Base-by-base conservation (phyloP, 768 basidiomycete genomes). In the Pleurotus tuber-regium region DNA sequence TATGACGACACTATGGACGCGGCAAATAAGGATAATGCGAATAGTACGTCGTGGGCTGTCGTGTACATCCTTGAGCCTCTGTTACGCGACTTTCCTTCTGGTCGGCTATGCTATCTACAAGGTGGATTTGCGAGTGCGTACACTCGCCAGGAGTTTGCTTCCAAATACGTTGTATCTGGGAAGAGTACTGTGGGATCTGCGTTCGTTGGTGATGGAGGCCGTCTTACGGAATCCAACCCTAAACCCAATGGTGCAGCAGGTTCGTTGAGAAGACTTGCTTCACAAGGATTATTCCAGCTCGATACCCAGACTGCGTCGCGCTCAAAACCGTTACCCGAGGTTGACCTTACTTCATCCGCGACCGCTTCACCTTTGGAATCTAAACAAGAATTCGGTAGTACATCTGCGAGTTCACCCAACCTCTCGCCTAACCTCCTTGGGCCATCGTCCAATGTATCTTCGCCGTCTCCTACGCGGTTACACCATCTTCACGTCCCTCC, bases 1-100 rank as follows among this genome's bases (percentile, higher is more conserved):
- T 89, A 88, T 61, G 86, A 86, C 58, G 86, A 90, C 52, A 84
- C 84, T 53, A 91, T 91, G 75, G 84, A 87, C 63, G 70, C 76
- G 50, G 78, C 77, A 50, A 83, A 88, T 59, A 80, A 73, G 57
- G 70, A 74, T 50, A 81, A 80, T 57, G 57, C 71, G 26, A 65
- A 73, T 14, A 75, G 79, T 50, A 80, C 83, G 26, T 78, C 88
- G 1, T 92, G 89, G 87, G 79, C 81, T 1, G 74, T 92, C 29
- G 73, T 91, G 19, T 74, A 79, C 23, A 74, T 89, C 36, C 65
- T 92, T 4, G 62, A 74, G 4, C 78, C 85, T 4, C 72, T 92
- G 35, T 68, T 89, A 23, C 66, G 63, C 43, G 46, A 16, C 2
- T 2, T 44, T 11, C n/a, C 43, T n/a, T 70, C 73, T 43, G 82